phyloP scores from a whole-genome alignment of 345 rosid species.

The Citrus sinensis region DVS_A1.0 CM039169.1:33093001-33093500 shows the following conservation, averaged over 20 bases:
- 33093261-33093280: constrained; percentile 36
- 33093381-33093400: constrained; percentile 51
- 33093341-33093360: constrained; percentile 42
- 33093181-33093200: constrained; percentile 78
- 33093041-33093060: constrained; percentile 89
- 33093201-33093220: constrained; percentile 83
- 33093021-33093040: constrained; percentile 95
- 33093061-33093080: constrained; percentile 74
- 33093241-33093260: constrained; percentile 64
- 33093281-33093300: background rate
- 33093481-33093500: constrained; percentile 31
- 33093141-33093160: constrained; percentile 92
- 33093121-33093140: constrained; percentile 88
- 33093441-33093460: constrained; percentile 70
- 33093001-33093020: constrained; percentile 79
- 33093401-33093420: constrained; percentile 48
- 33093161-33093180: constrained; percentile 77
- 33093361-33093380: constrained; percentile 37
- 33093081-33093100: constrained; percentile 77
- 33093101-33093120: constrained; percentile 71
- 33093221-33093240: constrained; percentile 74
- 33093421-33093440: constrained; percentile 43
- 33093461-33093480: constrained; percentile 59
- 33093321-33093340: background rate
- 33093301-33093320: background rate